Evolutionary conservation across 805 yeast species (phyloP).

Genomic region (Grigorovia yakushimaensis): DNA sequence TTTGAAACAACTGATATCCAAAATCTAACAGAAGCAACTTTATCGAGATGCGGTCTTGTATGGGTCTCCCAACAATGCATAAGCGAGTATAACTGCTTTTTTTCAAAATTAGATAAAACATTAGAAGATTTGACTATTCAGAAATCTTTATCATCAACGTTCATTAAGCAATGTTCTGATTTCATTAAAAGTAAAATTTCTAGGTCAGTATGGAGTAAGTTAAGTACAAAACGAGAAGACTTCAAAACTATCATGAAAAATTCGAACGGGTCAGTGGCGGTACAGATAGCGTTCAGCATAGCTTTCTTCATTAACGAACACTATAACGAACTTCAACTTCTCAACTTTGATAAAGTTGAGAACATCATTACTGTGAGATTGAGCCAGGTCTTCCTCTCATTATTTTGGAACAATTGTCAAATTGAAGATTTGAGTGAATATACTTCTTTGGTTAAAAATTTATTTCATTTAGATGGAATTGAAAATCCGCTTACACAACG

Average conservation of each 20-base stretch:
- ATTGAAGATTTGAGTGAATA: no score
- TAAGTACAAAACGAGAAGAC: not conserved
- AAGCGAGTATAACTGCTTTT: not conserved
- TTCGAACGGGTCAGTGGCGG: not conserved
- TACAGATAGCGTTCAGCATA: not conserved
- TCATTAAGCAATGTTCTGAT: not conserved
- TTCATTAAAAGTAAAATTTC: not conserved
- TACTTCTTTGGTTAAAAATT: not conserved
- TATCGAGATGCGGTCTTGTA: conserved; percentile 85
- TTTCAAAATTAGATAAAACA: not conserved
- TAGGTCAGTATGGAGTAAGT: not conserved
- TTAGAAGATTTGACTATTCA: not conserved
- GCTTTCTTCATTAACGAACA: not conserved
- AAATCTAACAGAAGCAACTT: conserved; percentile 80
- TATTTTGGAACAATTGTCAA: not conserved
- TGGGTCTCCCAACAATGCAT: conserved; percentile 40
- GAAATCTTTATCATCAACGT: not conserved
- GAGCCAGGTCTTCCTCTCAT: not conserved
- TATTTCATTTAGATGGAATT: not conserved
- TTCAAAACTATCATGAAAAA: not conserved
- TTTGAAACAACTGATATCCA: conserved; percentile 67
- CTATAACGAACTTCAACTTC: not conserved
- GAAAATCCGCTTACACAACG: not conserved
- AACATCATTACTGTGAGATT: not conserved
- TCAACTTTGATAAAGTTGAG: not conserved